phyloP scores from a whole-genome alignment of 2,329 filamentous ascomycete species.

The Penicillium sp. region DNA sequence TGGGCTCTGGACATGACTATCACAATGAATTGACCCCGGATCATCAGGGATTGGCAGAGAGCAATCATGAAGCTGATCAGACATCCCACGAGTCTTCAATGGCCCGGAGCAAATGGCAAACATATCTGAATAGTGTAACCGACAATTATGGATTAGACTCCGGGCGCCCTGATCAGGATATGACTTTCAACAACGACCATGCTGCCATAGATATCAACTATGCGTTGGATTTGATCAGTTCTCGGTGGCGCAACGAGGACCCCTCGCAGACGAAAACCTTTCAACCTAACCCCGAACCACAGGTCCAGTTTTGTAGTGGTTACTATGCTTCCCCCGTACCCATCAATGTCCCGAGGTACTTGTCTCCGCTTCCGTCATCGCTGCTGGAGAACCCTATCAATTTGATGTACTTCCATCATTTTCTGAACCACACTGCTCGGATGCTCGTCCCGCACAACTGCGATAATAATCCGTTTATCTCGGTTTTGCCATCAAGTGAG shows the following conservation, averaged over 20 bases:
- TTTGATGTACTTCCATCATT: conserved; percentile 70
- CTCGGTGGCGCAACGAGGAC: conserved; percentile 12
- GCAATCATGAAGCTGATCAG: conserved; percentile 7
- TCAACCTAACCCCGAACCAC: conserved; percentile 3
- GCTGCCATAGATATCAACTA: conserved; percentile 60
- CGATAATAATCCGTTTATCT: conserved; percentile 60
- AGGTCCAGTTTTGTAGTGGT: conserved; percentile 55
- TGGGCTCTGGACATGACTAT: conserved; percentile 5
- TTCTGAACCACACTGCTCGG: conserved; percentile 77
- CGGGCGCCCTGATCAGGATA: conserved; percentile 67
- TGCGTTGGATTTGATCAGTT: conserved; percentile 37
- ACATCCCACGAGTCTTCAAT: conserved; percentile 13
- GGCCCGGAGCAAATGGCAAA: conserved; percentile 33
- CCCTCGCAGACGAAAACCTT: conserved; percentile 3
- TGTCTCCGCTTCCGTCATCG: conserved; percentile 57
- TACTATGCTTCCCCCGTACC: conserved; percentile 71
- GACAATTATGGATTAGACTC: conserved; percentile 67
- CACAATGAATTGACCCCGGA: background rate
- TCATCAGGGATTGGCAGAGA: conserved; percentile 7
- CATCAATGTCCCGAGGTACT: conserved; percentile 60
- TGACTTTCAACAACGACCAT: conserved; percentile 69
- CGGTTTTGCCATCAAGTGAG: conserved; percentile 62
- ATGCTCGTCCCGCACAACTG: conserved; percentile 64
- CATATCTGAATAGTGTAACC: conserved; percentile 35
- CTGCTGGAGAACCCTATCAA: conserved; percentile 76